Base-by-base conservation (phyloP, 129 eudicot species). In the Tagetes patula region DNA sequence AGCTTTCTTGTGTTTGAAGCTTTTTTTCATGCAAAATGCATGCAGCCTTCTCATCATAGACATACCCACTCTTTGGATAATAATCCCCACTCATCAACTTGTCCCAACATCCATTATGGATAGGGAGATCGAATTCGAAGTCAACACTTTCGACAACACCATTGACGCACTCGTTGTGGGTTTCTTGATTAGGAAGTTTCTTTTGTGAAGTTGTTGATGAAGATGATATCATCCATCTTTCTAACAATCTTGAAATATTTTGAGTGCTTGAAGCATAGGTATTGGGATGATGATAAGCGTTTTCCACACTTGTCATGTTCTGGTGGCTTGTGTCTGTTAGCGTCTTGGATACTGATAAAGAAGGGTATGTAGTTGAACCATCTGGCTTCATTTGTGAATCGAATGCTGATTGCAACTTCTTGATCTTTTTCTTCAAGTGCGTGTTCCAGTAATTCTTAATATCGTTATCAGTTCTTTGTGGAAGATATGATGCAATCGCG, bases 371-470 rank as follows among this genome's bases (percentile, higher is more conserved):
- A n/a, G 83, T 58, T 42, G 79, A 49, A 63, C 72, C 75, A 5
- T 74, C 52, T 32, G 72, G 59, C 6, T 72, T 46, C 74, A 67
- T 79, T 73, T 78, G 83, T 12, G 78, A 77, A 55, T 86, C 83
- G 5, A 65, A 75, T 55, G 64, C 43, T 50, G 85, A 41, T 42
- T 85, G 92, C 49, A 78, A 58, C 69, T 74, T 87, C 69, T 81
- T 85, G 50, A 89, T 74, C 85, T 90, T 90, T 77, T 90, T 90
- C 67, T 90, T 90, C 75, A 90, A 71, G 78, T 90, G 96, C 13
- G 96, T 90, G 80, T 90, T 90, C 96, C 96, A 90, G 72, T 90
- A 90, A 69, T 87, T 90, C 84, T 90, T 90, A 36, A 90, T 87
- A 69, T 90, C 96, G 42, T 90, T 90, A 48, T 90, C 96, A 7